Evolutionary conservation across 108 stramenopile genomes (phyloP).

Genomic region (Poteriospumella lacustris): DNA sequence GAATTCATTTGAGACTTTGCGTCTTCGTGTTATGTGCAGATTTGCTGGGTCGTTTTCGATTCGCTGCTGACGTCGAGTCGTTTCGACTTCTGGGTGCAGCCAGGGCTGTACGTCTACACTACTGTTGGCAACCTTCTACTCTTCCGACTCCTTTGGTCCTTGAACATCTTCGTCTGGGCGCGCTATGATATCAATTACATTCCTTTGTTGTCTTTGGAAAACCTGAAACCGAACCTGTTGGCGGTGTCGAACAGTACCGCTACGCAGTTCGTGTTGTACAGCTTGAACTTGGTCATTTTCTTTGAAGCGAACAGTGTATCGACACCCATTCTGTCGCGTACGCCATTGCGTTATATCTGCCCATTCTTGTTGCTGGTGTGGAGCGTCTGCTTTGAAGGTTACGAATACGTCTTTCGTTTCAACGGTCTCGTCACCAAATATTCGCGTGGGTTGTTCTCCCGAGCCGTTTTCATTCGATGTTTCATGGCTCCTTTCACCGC

Average conservation of each 20-base stretch:
- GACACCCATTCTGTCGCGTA: no score
- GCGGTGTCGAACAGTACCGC: neutral
- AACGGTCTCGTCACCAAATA: no score
- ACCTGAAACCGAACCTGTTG: neutral
- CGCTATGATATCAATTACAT: neutral
- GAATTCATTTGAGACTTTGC: neutral
- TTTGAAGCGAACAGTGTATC: no score
- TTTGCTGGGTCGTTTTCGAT: neutral
- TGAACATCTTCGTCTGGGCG: neutral
- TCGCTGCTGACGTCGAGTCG: neutral
- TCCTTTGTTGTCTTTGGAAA: neutral
- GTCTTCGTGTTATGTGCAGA: neutral
- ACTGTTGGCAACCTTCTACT: neutral
- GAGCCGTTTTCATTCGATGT: no score
- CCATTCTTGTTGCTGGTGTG: no score
- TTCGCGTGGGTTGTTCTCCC: no score
- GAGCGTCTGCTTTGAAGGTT: no score
- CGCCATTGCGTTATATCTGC: no score
- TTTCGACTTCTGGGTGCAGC: neutral
- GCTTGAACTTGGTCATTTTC: no score
- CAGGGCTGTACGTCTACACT: neutral
- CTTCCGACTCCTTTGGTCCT: neutral
- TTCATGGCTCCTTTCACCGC: conserved; percentile 66
- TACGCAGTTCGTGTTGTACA: no score
- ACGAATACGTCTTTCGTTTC: no score